phyloP scores from a whole-genome alignment of 177 flowering plant species.

The Vitis hybrid region DNA sequence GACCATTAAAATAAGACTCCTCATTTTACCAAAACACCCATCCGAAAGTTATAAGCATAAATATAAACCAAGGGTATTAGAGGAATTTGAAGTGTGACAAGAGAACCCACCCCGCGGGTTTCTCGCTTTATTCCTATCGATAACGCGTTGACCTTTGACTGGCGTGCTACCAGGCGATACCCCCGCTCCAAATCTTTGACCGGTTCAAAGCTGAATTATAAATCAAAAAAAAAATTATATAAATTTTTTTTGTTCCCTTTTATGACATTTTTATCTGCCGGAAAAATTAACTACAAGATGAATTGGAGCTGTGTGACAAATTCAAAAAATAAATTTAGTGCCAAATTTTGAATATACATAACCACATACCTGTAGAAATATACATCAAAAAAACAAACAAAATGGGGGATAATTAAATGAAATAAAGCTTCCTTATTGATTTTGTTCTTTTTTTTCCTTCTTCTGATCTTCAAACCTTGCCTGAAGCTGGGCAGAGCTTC shows the following conservation, averaged over 20 bases:
- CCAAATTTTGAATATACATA: slow-evolving; percentile 9
- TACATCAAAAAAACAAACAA: slow-evolving; percentile 12
- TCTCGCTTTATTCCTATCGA: not conserved
- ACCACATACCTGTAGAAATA: slow-evolving; percentile 1
- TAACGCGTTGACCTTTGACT: slow-evolving; percentile 20
- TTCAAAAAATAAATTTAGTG: no score
- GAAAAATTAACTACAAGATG: no score
- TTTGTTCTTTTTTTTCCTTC: no score
- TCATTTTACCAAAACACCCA: not conserved
- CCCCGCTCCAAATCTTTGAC: slow-evolving; percentile 18
- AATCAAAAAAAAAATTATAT: no score
- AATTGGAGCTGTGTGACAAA: no score
- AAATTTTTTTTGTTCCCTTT: no score
- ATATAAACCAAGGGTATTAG: no score
- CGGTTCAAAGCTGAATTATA: slow-evolving; percentile 14
- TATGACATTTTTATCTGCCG: no score
- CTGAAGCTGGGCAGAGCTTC: not conserved
- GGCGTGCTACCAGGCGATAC: slow-evolving; percentile 16
- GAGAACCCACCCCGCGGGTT: no score
- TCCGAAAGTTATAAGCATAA: not conserved
- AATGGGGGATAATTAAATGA: slow-evolving; percentile 14
- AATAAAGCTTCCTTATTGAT: not conserved
- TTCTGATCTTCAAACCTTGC: no score
- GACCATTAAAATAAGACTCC: not conserved
- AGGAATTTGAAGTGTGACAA: no score